Conservation (phyloP, 2,329 filamentous ascomycete genomes). For the Aspergillus quadricinctus region DNA sequence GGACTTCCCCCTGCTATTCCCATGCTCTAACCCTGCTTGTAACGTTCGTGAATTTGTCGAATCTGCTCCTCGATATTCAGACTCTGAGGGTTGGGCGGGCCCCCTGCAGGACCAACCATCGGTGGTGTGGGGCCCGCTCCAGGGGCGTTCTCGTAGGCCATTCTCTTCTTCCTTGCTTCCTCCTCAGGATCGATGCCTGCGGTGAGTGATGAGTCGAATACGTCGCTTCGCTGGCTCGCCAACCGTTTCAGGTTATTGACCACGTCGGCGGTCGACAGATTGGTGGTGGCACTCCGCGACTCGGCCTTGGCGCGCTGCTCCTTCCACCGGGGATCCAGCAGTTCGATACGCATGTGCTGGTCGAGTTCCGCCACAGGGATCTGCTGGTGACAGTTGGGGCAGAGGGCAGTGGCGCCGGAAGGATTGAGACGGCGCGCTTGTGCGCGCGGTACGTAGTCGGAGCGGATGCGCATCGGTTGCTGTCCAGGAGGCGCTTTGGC, state of each 20-base stretch:
- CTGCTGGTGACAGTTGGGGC: constrained; percentile 88
- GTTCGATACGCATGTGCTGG: constrained; percentile 90
- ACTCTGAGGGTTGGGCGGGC: constrained; percentile 30
- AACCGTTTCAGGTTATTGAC: constrained; percentile 94
- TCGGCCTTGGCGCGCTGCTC: constrained; percentile 90
- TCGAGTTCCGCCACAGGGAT: constrained; percentile 84
- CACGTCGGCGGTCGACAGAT: constrained; percentile 79
- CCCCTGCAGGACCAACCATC: constrained; percentile 26
- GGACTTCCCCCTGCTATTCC: neutral
- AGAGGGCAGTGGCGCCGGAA: constrained; percentile 63
- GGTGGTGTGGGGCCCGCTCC: constrained; percentile 23
- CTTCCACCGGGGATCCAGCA: constrained; percentile 91
- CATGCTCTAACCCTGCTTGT: constrained; percentile 25
- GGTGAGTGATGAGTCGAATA: constrained; percentile 62
- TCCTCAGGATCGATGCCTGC: constrained; percentile 67
- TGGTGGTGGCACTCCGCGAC: constrained; percentile 77
- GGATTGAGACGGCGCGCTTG: constrained; percentile 66
- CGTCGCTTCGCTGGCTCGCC: constrained; percentile 78
- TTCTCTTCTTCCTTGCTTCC: constrained; percentile 70
- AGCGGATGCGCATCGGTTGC: constrained; percentile 78
- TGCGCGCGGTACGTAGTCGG: constrained; percentile 85
- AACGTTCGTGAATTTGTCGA: constrained; percentile 60
- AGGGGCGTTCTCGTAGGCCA: constrained; percentile 46
- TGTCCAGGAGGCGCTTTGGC: constrained; percentile 58
- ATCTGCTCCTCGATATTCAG: constrained; percentile 87